Evolutionary conservation across 371 early-diverging fungal genomes (phyloP).

Genomic region (Mortierella sp.): DNA sequence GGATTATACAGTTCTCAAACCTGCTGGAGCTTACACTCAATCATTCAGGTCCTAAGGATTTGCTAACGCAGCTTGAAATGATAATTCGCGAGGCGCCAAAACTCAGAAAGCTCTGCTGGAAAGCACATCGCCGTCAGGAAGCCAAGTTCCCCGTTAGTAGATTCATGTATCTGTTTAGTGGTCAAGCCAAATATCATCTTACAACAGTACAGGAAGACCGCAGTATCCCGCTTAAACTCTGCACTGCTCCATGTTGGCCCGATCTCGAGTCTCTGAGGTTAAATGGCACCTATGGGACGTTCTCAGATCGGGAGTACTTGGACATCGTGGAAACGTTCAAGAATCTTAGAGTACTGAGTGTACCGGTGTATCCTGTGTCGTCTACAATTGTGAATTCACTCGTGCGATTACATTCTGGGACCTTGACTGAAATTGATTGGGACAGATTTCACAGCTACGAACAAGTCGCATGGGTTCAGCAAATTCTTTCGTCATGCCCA

Average conservation of each 20-base stretch:
- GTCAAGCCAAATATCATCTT: background rate
- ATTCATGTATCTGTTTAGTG: slow-evolving; percentile 6
- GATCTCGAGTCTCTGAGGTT: background rate
- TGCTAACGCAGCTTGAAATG: background rate
- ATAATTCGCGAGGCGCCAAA: slow-evolving; percentile 1
- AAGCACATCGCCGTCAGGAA: background rate
- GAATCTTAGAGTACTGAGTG: background rate
- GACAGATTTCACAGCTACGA: background rate
- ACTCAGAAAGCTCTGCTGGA: background rate
- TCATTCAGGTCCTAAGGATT: background rate
- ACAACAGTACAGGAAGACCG: background rate
- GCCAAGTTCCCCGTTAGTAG: background rate
- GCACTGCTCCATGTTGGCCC: slow-evolving; percentile 1
- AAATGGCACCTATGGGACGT: no score
- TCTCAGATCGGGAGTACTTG: no score
- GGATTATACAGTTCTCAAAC: background rate
- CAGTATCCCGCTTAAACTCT: background rate
- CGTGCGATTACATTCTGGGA: background rate
- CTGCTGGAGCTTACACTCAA: background rate
- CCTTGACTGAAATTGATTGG: background rate
- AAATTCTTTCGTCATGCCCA: background rate
- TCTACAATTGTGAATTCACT: background rate
- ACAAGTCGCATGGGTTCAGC: background rate
- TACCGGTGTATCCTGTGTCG: background rate
- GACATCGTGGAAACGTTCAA: background rate